phyloP scores from a whole-genome alignment of 192 early-diverging fungal genomes.

The Podila epicladia region DNA sequence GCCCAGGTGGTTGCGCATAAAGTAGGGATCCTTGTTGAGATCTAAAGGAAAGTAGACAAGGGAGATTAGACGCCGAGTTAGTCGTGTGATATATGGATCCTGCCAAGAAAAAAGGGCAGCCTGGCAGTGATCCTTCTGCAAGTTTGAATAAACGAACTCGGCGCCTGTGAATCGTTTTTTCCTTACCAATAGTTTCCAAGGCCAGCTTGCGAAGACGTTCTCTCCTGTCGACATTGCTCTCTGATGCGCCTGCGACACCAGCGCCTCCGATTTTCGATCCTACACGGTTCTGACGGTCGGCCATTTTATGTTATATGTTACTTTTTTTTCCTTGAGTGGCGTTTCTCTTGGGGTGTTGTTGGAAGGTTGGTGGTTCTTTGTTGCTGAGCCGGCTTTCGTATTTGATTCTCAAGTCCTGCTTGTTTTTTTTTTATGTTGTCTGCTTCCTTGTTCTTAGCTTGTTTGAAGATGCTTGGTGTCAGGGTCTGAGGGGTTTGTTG shows the following conservation, averaged over 20 bases:
- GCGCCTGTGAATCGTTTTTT: not conserved
- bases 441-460: too few relatives aligned
- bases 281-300: constrained; percentile 78
- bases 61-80: too few relatives aligned
- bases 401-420: too few relatives aligned
- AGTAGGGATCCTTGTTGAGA: constrained; percentile 95
- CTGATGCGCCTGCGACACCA: constrained; percentile 83
- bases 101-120: not conserved
- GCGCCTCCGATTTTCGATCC: constrained; percentile 92
- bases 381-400: too few relatives aligned
- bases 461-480: too few relatives aligned
- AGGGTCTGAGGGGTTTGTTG: too few relatives aligned
- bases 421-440: too few relatives aligned
- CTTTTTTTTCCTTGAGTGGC: not conserved
- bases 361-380: too few relatives aligned
- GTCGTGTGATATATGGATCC: too few relatives aligned
- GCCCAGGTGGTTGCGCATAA: constrained; percentile 93
- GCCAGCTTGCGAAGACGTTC: constrained; percentile 96
- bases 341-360: not conserved
- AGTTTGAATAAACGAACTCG: too few relatives aligned
- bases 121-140: not conserved
- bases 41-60: constrained; percentile 6
- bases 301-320: constrained; percentile 13
- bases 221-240: constrained; percentile 91
- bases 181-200: constrained; percentile 89